Conservation (phyloP, 169 alveolate species). For the Eimeria sp. region DNA sequence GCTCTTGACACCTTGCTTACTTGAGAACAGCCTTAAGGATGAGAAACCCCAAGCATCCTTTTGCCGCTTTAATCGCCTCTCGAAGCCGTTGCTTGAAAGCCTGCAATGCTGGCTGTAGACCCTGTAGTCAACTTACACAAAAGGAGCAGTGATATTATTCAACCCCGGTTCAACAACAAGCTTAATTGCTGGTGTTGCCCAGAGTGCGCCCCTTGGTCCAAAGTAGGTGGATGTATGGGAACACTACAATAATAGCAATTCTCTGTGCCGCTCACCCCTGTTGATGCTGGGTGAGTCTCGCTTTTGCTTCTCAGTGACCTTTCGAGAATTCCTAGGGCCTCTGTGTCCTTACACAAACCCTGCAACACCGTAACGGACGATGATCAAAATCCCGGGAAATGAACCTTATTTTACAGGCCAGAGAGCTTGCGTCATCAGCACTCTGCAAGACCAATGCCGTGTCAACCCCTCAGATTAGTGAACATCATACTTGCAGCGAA, state of each 20-base stretch:
- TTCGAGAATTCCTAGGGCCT: conserved; percentile 34
- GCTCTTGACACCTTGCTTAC: conserved; percentile 2
- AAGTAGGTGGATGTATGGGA: background rate
- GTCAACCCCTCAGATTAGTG: background rate
- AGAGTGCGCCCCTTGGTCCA: too few relatives aligned
- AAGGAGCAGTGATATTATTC: background rate
- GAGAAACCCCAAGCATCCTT: conserved; percentile 58
- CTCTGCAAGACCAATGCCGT: background rate
- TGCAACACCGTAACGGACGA: background rate
- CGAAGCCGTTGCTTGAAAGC: conserved; percentile 65
- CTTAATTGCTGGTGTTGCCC: background rate
- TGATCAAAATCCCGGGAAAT: background rate
- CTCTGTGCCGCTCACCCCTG: background rate
- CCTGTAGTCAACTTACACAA: background rate
- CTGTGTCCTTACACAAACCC: conserved; percentile 64
- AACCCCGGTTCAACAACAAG: background rate
- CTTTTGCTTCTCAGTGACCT: conserved; percentile 14
- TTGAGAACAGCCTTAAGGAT: conserved; percentile 51
- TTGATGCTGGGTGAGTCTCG: background rate
- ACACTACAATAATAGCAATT: background rate
- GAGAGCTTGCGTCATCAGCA: background rate
- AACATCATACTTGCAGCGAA: conserved; percentile 14
- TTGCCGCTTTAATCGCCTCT: conserved; percentile 20
- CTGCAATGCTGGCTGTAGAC: conserved; percentile 48
- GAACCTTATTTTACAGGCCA: background rate